Evolutionary conservation across 352 stramenopile genomes (phyloP), one percentile per base, ranked within the genome.

Genomic region (Phytophthora pseudosyringae): DNA sequence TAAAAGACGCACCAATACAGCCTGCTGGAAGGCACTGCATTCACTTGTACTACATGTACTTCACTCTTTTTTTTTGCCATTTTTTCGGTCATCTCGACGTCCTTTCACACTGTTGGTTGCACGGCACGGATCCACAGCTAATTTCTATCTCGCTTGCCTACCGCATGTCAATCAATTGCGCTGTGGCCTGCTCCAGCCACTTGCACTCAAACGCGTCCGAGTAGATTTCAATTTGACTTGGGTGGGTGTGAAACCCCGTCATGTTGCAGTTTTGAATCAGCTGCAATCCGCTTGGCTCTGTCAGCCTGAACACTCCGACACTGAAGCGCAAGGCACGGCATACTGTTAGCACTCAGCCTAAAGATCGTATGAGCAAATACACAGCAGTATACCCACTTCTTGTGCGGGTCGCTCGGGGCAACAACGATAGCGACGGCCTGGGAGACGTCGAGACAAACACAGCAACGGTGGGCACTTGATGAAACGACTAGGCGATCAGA

Each of bases 191-290:
- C 4, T 71, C 33, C 51, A 87, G 68, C 86, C 86, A 94, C 31
- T 84, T 75, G 64, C 82, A 89, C 48, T 88, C 78, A 28, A 94
- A 69, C 2, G 86, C 86, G 52, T 90, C 73, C 32, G 86, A 94
- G 64, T 94, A 94, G 59, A 94, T 88, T 57, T 90, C 59, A 35
- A 93, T 69, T 32, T 89, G 67, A 33, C 69, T 83, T 18, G 88
- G 89, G 46, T 97, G 90, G 16, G 82, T 76, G 66, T 97, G 90
- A 64, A 97, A 97, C 26, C 90, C 90, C 18, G 81, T 83, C 63
- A 96, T 70, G 40, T 70, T 85, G 74, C 90, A 97, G 54, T 94
- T 89, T 71, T 96, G 90, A 67, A 97, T 97, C 49, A 96, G 55
- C 58, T 95, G 81, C 41, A 97, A 64, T 16, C 90, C 90, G 26